A percentile compares a stretch with the other conserved stretches of the same genome.
Conservation (phyloP, 306 rosid species). For the Vicia faba region DNA sequence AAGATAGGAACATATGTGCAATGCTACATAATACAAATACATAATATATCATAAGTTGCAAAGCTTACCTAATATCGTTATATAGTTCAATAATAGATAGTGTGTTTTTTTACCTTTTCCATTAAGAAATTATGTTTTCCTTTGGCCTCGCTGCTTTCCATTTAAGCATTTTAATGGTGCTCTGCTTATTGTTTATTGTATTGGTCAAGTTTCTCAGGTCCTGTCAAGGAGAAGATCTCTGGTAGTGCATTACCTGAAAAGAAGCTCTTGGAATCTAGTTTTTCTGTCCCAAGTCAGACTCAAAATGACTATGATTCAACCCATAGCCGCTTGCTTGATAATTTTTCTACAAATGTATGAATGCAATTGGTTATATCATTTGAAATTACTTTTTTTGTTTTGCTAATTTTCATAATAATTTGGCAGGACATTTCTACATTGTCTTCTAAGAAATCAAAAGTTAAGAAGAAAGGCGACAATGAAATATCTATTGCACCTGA, state of each 20-base stretch:
- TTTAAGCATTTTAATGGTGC: constrained; percentile 46
- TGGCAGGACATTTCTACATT: constrained; percentile 63
- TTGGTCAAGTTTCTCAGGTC: constrained; percentile 99
- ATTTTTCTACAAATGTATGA: constrained; percentile 60
- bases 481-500: constrained; percentile 54
- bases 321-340: constrained; percentile 50
- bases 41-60: neutral
- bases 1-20: neutral
- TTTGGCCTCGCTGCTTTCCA: constrained; percentile 32
- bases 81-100: neutral
- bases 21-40: neutral
- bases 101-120: neutral
- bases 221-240: constrained; percentile 78
- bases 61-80: neutral
- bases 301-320: constrained; percentile 56
- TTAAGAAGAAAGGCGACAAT: constrained; percentile 66
- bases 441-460: constrained; percentile 78
- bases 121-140: constrained; percentile 17
- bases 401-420: constrained; percentile 47
- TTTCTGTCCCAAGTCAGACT: constrained; percentile 51
- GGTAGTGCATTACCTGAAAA: constrained; percentile 62
- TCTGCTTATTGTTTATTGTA: constrained; percentile 88
- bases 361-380: constrained; percentile 31
- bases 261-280: constrained; percentile 55
- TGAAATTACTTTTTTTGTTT: constrained; percentile 34